Evolutionary conservation across 495 filamentous ascomycete genomes (phyloP), one percentile per base, ranked within the genome.

Genomic region (Thozetella sp.): DNA sequence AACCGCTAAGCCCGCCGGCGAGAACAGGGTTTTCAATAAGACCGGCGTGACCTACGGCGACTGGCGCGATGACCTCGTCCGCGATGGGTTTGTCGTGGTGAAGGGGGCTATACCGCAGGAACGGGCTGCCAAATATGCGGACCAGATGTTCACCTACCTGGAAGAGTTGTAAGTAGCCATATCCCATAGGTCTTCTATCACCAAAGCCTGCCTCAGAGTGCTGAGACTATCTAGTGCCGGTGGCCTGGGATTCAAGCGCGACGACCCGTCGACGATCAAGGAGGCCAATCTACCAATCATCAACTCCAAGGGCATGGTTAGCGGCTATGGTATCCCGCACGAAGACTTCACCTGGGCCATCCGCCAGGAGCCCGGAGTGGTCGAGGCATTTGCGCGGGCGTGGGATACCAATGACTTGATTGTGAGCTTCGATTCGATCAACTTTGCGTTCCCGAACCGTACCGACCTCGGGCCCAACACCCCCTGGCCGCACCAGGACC

Each of bases 401-500:
- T 48, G 43, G 43, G 43, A 48, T 20, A 48, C 43, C 4, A n/a
- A 48, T 3, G 43, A 48, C 43, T n/a, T 48, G 11, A 48, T 48
- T n/a, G 43, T 48, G 11, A 48, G 43, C 43, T 48, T 48, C 43
- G 43, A 48, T n/a, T 10, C 43, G 11, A n/a, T 48, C 9, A 48
- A 48, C n/a, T 48, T 48, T 48, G 43, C 43, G 11, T 48, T 48
- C 43, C 43, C 43, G 9, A 48, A 48, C n/a, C 43, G 43, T 11
- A 19, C 9, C 3, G 43, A 48, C n/a, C 9, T 48, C 43, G 43
- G 20, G n/a, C 9, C 43, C 9, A 48, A 48, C 43, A 48, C 10
- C 43, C 43, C 43, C 9, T 48, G 43, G 43, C 43, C 43, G n/a
- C 43, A 48, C 43, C 43, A 48, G n/a, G 43, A 48, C 43, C 43